phyloP scores from a whole-genome alignment of 2,329 filamentous ascomycete genomes.

The Davidsoniella australis region DNA sequence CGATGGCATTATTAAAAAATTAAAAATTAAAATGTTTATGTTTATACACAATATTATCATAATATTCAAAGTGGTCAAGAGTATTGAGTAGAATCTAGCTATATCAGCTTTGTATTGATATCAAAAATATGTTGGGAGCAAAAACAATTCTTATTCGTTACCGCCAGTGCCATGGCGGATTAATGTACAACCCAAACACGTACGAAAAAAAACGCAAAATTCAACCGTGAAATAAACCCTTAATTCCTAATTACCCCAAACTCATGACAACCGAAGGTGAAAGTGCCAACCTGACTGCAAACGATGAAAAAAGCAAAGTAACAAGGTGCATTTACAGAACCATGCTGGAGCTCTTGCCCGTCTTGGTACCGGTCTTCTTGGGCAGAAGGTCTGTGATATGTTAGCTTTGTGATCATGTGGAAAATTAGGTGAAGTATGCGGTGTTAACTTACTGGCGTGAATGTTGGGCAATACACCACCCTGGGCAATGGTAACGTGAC shows the following conservation, averaged over 20 bases:
- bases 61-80: too few relatives aligned
- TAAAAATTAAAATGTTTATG: too few relatives aligned
- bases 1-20: too few relatives aligned
- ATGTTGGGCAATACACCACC: conserved; percentile 96
- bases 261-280: conserved; percentile 55
- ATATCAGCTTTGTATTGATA: conserved; percentile 5
- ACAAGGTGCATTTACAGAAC: conserved; percentile 55
- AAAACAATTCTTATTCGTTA: conserved; percentile 39
- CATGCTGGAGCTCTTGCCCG: conserved; percentile 80
- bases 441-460: conserved; percentile 66
- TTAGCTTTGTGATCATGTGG: too few relatives aligned
- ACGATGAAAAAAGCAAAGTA: conserved; percentile 35
- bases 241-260: conserved; percentile 55
- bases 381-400: conserved; percentile 60
- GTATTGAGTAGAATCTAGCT: background rate
- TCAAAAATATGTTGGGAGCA: conserved; percentile 10
- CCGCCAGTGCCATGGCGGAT: conserved; percentile 44
- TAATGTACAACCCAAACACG: conserved; percentile 55
- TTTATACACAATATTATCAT: too few relatives aligned
- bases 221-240: conserved; percentile 41
- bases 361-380: conserved; percentile 94
- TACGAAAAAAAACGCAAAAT: conserved; percentile 37
- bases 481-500: conserved; percentile 92
- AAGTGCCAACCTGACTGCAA: conserved; percentile 37
- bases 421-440: conserved; percentile 17